phyloP scores from a whole-genome alignment of 108 stramenopile genomes.

The Cyclotella kingstonii region DNA sequence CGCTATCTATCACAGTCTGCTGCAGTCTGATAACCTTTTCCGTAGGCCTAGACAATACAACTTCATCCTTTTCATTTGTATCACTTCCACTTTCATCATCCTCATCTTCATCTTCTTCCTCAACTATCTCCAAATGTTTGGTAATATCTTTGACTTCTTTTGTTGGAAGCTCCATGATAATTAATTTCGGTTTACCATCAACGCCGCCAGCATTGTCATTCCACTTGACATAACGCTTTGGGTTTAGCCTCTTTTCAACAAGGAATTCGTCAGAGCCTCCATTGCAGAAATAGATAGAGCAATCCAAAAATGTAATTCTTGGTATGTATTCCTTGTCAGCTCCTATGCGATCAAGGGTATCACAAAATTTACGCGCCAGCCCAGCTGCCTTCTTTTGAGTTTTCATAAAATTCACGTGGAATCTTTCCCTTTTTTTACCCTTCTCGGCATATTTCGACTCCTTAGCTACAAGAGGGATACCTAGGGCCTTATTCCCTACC shows the following conservation, averaged over 20 bases:
- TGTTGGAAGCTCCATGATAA: background rate
- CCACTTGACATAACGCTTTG: constrained; percentile 39
- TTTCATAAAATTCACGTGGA: constrained; percentile 38
- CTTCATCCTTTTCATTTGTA: too few species aligned
- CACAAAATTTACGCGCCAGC: constrained; percentile 26
- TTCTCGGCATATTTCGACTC: constrained; percentile 46
- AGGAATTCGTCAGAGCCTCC: constrained; percentile 17
- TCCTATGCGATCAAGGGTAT: constrained; percentile 21
- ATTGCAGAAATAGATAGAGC: constrained; percentile 18
- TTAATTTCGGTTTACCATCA: background rate
- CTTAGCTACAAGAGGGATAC: constrained; percentile 49
- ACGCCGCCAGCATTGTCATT: constrained; percentile 44
- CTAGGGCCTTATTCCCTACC: constrained; percentile 23
- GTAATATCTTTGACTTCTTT: background rate
- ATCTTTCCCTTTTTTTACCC: constrained; percentile 8
- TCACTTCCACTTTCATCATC: too few species aligned
- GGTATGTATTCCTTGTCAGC: constrained; percentile 6
- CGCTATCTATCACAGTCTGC: constrained; percentile 7
- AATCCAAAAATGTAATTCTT: constrained; percentile 41
- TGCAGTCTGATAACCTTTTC: too few species aligned
- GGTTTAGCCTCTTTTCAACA: constrained; percentile 47
- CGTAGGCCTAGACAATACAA: too few species aligned
- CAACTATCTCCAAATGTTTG: background rate
- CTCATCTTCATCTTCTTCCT: background rate
- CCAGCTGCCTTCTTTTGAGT: constrained; percentile 10